Base-by-base conservation (phyloP, 345 rosid species). In the Xanthoceras sorbifolium region DNA sequence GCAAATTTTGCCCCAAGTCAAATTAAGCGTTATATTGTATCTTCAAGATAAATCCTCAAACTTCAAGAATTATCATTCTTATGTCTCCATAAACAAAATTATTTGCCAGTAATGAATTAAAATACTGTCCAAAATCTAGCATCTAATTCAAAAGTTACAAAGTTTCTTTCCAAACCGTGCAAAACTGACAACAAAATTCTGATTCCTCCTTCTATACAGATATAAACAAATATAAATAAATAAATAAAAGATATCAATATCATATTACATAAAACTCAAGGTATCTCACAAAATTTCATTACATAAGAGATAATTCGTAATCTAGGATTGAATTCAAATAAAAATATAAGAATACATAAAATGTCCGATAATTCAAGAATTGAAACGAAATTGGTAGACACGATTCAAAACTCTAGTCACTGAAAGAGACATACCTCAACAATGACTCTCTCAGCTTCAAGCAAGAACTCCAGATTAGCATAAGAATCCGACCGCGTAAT, bases 401-500 rank as follows among this genome's bases (percentile, higher is more conserved):
- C 20, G 17, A 17, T n/a, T n/a, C 4, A 40, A 54, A 71, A 57
- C 17, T 23, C 18, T 18, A 6, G 11, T 54, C 15, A 44, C 0
- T 40, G 20, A 64, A 60, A 32, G 46, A 42, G 22, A 18, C 80
- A n/a, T 31, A 95, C 99, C 97, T 92, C 91, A 36, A 7, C 90
- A 28, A 80, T 50, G 70, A 90, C 87, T 71, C 84, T 81, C 83
- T 95, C 99, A 25, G 82, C 87, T 66, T 92, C 96, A 15, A 95
- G 87, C 84, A 95, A 85, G 85, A 90, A 89, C 77, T 87, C 91
- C 79, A 82, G 87, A 60, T 84, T 87, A n/a, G 82, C 84, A 40
- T 62, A 85, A 25, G 92, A 87, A 69, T 80, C 85, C 25, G 93
- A 67, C 87, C 77, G 79, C 32, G 97, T 70, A 40, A 80, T 70